Base-by-base conservation (phyloP, 495 filamentous ascomycete genomes). In the Thermochaetoides thermophila region DNA sequence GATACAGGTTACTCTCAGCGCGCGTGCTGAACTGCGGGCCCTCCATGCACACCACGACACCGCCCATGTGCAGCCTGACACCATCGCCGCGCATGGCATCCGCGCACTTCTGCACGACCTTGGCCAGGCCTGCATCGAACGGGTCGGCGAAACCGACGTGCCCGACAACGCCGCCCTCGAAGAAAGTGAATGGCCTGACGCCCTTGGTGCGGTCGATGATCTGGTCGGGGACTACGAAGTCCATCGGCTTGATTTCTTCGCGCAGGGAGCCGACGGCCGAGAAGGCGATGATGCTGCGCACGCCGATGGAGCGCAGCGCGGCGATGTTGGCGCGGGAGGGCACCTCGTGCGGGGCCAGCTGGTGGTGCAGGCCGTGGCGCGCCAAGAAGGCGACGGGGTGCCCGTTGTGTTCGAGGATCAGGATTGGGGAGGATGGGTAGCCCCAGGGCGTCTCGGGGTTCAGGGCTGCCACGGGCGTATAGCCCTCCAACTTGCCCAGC, bases 191-290 rank as follows among this genome's bases (percentile, higher is more conserved):
- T 3, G 89, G 84, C 4, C 82, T 69, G 34, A 85, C 64, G 12
- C 89, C 89, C 68, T 93, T 95, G 43, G 89, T 99, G 40, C 89
- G 84, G 59, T 99, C 89, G 57, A 96, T 92, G 54, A 96, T 73
- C 64, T 95, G 89, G 56, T 92, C 84, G 11, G 84, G 86, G 10
- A 99, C 68, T 22, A 95, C 80, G 53, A 99, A 99, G 61, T 99
- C 91, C 48, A 86, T 76, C 29, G 89, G 89, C 58, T 75, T 76
- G 55, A 99, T 86, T 44, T 81, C 71, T 59, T 93, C 87, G 48
- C 76, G 79, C 48, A 99, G 64, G 51, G 79, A 86, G 40, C 89
- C 89, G 49, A 99, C 89, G 34, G 91, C 89, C 41, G 77, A 83
- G 69, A 96, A 96, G 34, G 87, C 84, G 52, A 99, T 79, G 54